Conservation (phyloP, 2,329 filamentous ascomycete species). For the Talaromyces sp. region DNA sequence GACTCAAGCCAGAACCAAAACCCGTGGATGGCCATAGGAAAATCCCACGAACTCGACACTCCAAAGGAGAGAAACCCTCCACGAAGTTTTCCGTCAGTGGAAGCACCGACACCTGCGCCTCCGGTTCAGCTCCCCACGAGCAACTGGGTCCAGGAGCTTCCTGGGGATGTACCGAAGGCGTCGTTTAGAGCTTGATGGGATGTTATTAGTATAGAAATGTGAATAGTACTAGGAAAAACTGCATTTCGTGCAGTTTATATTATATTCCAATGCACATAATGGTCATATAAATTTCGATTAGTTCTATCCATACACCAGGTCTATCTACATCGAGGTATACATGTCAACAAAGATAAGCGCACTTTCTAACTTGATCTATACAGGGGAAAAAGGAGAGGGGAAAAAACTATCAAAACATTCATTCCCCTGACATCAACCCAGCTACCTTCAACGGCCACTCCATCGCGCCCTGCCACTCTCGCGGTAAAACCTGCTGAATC, state of each 20-base stretch:
- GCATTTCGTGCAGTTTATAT: not conserved
- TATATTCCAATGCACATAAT: too few species aligned
- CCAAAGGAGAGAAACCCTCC: not conserved
- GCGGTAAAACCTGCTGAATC: slow-evolving; percentile 20
- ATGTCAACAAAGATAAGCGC: not conserved
- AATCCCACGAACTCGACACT: not conserved
- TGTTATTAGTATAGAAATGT: not conserved
- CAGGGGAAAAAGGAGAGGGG: not conserved
- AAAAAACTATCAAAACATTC: not conserved
- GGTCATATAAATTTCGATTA: not conserved
- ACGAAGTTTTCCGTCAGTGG: not conserved
- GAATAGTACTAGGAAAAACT: not conserved
- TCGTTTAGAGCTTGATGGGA: not conserved
- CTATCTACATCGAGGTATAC: not conserved
- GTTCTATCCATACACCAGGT: not conserved
- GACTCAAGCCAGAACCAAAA: not conserved
- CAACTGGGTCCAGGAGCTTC: not conserved
- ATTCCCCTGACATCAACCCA: not conserved
- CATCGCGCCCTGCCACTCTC: slow-evolving; percentile 27
- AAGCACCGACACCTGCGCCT: not conserved
- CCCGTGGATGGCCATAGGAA: not conserved
- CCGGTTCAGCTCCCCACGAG: not conserved
- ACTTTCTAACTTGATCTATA: not conserved
- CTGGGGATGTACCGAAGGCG: not conserved
- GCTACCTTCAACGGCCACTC: slow-evolving; percentile 21